Base-by-base conservation (phyloP, 2,329 filamentous ascomycete species). In the Cryphonectria radicalis region DNA sequence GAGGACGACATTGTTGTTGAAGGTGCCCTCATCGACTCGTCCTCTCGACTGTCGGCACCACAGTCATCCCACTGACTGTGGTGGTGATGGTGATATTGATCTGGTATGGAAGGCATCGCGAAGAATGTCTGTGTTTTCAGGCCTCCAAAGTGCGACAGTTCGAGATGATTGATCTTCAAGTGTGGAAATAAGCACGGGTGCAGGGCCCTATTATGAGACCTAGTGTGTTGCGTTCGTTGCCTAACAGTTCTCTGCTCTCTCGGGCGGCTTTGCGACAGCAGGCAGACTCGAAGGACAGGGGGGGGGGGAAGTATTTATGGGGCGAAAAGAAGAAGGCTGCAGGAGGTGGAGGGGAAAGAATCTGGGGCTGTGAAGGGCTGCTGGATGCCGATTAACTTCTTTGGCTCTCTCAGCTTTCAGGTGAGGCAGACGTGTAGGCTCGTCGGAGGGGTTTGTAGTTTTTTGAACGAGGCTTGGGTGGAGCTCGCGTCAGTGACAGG, bases 101-200 rank as follows among this genome's bases (percentile, higher is more conserved):
- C 32, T 43, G 70, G 19, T 57, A 66, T 60, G 25, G 64, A 63
- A 68, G 70, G 66, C 73, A 74, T 73, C n/a, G 46, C 65, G 70
- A 57, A n/a, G 59, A n/a, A 7, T 40, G 59, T 62, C 11, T 22
- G 4, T 22, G 35, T n/a, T 62, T 5, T 62, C 59, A 40, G 22
- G 59, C 19, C 32, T n/a, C 8, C 46, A 19, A 3, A 14, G 35
- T 37, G 57, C 57, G 13, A 28, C 25, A 55, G 17, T n/a, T n/a
- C 22, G 55, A 8, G 28, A 32, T n/a, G 59, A n/a, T 7, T n/a
- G 59, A 37, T 7, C 40, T 37, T 40, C 13, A 62, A 25, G 59
- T 62, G 32, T 40, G 19, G 59, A 25, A 40, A 40, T 62, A 40
- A 62, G 59, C 59, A 35, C 17, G 35, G n/a, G 11, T 57, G 14